Base-by-base conservation (phyloP, 192 early-diverging fungal species). In the Obelidium mucronatum region DNA sequence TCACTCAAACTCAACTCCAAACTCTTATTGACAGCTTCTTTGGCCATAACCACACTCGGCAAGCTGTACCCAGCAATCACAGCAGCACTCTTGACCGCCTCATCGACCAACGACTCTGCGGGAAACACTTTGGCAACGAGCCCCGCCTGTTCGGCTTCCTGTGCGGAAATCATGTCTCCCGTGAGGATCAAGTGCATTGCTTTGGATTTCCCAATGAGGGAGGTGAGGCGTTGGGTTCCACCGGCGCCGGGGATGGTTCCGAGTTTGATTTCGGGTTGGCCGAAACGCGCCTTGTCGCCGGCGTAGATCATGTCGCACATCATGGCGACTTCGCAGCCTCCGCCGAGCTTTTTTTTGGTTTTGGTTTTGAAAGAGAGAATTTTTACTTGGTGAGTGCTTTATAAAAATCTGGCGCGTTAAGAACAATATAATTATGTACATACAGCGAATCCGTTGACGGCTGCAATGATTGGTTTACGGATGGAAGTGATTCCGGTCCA, bases 281-380 rank as follows among this genome's bases (percentile, higher is more conserved):
- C 97, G 82, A 99, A 99, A 40, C 91, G 89, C 37, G 97, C 97
- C 74, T 92, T 95, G 63, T 97, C 95, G 75, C 97, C 97, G 58
- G 97, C 97, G 77, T 99, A 99, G 85, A 99, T 97, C 80, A 98
- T 94, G 81, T 99, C 88, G 68, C 86, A 88, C 95, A 97, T 98
- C 97, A 99, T 99, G 75, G 97, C 96, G 80, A 99, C 90, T 83
- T 99, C 97, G 81, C 97, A 99, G 67, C 97, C 97, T 76, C 97
- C 97, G 60, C 97, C 97, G 31, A 99, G 91, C n/a, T 52, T 52
- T 52, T 52, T 52, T 52, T 52, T 52, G 51, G 51, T 52, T n/a
- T n/a, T n/a, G n/a, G n/a, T n/a, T n/a, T n/a, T n/a, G n/a, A n/a
- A n/a, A n/a, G 51, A 52, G 51, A 52, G 51, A 15, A n/a, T n/a